Percentiles rank a stretch among this genome's conserved stretches.
Evolutionary conservation across 768 basidiomycete genomes (phyloP).

Genomic region (Kwoniella dendrophila): DNA sequence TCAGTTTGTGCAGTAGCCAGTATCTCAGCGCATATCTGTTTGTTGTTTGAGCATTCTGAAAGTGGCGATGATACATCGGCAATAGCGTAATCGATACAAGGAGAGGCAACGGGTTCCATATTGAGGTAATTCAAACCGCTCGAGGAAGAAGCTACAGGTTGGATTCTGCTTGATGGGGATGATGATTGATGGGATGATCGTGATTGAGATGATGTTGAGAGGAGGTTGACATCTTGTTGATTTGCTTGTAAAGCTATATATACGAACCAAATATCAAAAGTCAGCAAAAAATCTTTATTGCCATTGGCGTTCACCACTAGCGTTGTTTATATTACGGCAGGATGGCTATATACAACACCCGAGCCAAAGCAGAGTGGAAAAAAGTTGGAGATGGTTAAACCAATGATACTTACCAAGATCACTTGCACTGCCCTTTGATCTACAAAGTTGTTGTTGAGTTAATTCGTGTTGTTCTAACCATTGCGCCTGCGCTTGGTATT

Average conservation of each 20-base stretch:
- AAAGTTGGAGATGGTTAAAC: background rate
- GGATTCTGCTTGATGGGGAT: background rate
- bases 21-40: constrained; percentile 23
- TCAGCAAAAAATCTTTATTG: background rate
- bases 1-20: constrained; percentile 8
- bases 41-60: constrained; percentile 8
- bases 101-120: constrained; percentile 22
- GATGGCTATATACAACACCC: background rate
- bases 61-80: constrained; percentile 16
- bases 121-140: constrained; percentile 36
- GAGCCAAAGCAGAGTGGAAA: too few species aligned
- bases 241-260: constrained; percentile 2
- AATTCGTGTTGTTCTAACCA: constrained; percentile 27
- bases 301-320: constrained; percentile 10
- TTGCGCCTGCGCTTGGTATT: constrained; percentile 15
- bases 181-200: background rate
- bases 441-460: constrained; percentile 14
- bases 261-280: background rate
- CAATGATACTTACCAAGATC: constrained; percentile 14
- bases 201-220: constrained; percentile 9
- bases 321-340: background rate
- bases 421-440: constrained; percentile 18
- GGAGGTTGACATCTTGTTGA: constrained; percentile 7
- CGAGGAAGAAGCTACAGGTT: constrained; percentile 35
- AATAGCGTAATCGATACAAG: constrained; percentile 15